These are phyloP conservation scores for Marasmius sp. DNA, from an alignment of 1,284 basidiomycete species.

Conservation along the genomic window DNA sequence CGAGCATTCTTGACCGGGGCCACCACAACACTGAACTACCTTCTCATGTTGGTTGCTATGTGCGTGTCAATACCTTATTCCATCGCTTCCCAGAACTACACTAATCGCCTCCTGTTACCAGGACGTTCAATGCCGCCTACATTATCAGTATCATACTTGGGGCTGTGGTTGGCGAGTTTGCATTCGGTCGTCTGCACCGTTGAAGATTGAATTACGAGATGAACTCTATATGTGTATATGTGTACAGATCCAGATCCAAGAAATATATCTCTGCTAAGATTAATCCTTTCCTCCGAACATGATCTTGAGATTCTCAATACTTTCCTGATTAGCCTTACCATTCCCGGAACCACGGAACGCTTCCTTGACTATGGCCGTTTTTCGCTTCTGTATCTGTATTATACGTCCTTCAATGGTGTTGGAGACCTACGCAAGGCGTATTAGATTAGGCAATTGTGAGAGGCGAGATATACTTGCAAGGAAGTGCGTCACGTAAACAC, in stretches of 20 bases:
- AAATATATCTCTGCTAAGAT: background rate
- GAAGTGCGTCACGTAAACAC: constrained; percentile 90
- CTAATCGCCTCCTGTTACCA: constrained; percentile 1
- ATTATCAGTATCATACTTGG: constrained; percentile 23
- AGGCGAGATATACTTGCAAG: constrained; percentile 56
- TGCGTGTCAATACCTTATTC: constrained; percentile 6
- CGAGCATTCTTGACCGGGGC: constrained; percentile 17
- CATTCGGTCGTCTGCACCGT: constrained; percentile 20
- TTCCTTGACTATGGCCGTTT: constrained; percentile 82
- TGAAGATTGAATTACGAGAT: background rate
- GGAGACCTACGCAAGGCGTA: constrained; percentile 44
- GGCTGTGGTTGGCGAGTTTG: constrained; percentile 19
- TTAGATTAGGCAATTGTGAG: background rate
- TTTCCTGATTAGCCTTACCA: constrained; percentile 55
- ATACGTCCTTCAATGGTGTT: constrained; percentile 82
- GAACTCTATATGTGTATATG: no score
- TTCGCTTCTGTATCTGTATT: constrained; percentile 86
- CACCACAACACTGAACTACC: constrained; percentile 19
- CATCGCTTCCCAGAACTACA: background rate
- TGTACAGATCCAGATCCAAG: background rate
- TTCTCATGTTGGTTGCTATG: constrained; percentile 24
- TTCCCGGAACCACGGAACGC: constrained; percentile 59
- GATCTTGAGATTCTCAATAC: constrained; percentile 74
- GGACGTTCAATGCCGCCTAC: constrained; percentile 24
- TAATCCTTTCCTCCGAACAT: constrained; percentile 57